Evolutionary conservation across 768 basidiomycete species (phyloP).

Genomic region (Panaeolus papilionaceus): DNA sequence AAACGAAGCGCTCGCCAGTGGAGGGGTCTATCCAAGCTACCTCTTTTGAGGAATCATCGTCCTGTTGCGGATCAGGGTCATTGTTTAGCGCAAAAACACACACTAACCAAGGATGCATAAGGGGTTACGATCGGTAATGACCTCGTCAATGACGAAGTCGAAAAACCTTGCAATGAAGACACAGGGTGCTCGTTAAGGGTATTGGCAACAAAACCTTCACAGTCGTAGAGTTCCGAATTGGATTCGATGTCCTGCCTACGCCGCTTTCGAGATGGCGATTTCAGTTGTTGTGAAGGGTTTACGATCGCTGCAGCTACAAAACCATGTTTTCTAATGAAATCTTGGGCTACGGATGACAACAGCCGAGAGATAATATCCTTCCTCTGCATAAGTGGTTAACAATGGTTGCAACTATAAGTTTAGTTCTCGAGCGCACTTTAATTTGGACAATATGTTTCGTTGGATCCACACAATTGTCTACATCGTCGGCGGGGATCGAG

Average conservation of each 20-base stretch:
- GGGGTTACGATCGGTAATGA: constrained; percentile 23
- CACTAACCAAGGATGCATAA: constrained; percentile 29
- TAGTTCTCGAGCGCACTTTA: constrained; percentile 50
- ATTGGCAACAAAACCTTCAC: neutral
- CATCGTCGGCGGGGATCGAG: constrained; percentile 61
- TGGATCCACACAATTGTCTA: constrained; percentile 87
- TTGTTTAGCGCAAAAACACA: constrained; percentile 16
- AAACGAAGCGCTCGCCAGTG: constrained; percentile 61
- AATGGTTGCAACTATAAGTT: constrained; percentile 20
- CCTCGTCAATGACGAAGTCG: constrained; percentile 5
- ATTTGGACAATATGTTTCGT: constrained; percentile 72
- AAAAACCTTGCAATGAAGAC: neutral
- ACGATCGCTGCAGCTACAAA: constrained; percentile 45
- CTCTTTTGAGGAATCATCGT: constrained; percentile 35
- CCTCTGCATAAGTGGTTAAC: constrained; percentile 49
- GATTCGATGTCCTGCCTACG: constrained; percentile 41
- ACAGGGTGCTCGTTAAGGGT: neutral
- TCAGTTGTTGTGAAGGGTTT: constrained; percentile 24
- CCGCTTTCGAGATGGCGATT: constrained; percentile 56
- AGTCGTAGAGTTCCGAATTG: constrained; percentile 12
- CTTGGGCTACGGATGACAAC: constrained; percentile 54
- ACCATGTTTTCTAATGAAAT: constrained; percentile 69
- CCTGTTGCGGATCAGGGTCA: constrained; percentile 26
- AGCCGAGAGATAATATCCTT: constrained; percentile 61
- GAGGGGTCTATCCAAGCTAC: constrained; percentile 68